Evolutionary conservation across 1,139 yeast species (phyloP), one percentile per base, ranked within the genome.

Genomic region (Yamadazyma buinensis): DNA sequence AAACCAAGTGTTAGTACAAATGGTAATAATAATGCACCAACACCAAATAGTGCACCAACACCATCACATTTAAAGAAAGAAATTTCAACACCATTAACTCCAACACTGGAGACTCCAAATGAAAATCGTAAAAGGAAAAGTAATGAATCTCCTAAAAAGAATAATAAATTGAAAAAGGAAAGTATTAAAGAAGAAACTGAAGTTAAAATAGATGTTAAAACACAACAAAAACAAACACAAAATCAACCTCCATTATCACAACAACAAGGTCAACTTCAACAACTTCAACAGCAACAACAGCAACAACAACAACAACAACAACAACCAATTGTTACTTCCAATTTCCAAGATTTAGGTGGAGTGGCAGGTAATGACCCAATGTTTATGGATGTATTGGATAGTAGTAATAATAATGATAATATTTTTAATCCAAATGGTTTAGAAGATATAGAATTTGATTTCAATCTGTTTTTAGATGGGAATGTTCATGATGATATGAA

Each of bases 371-470:
- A 47, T 23, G 72, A 64, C 37, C 65, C 61, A 37, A 57, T 65
- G 34, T 61, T 67, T 42, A 55, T 62, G 1, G 67, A 63, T 35
- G 71, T 64, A 26, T 58, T 64, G 4, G 48, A 64, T 17, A 64
- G 60, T 9, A 44, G 42, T 21, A 40, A 43, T 29, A 43, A 43
- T 9, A 46, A 42, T 24, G 59, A 57, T 24, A 38, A 40, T 12
- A 50, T 59, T 34, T 61, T 57, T 35, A 41, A 32, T 28, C 38
- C 41, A 17, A 40, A 42, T 30, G 48, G 44, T 3, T 53, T 64
- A 38, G 75, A 67, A 32, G 75, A 69, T 33, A 72, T 73, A 38
- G 80, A 73, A 45, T 75, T 76, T 52, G 80, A 75, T 47, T 74
- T 75, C 48, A 73, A 72, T 40, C 67, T 66, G 46, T 65, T 75